Conservation (phyloP, 768 basidiomycete genomes). For the Boletus reticulatus region DNA sequence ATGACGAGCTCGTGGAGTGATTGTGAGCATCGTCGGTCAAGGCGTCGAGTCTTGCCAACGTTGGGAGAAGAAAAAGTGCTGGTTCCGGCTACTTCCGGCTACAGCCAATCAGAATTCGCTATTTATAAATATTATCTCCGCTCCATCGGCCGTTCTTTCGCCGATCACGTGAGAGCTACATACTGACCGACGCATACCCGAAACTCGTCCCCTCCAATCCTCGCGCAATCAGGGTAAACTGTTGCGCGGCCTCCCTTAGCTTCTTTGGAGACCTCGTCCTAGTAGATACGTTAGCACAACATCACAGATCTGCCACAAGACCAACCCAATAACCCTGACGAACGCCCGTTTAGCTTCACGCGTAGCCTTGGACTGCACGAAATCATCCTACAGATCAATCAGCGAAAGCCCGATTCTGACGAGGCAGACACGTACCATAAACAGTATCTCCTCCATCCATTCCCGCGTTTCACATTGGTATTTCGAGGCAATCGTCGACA, state of each 20-base stretch:
- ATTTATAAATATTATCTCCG: conserved; percentile 16
- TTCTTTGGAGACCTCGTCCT: conserved; percentile 72
- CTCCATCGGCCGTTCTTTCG: conserved; percentile 6
- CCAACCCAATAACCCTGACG: conserved; percentile 64
- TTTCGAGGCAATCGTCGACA: conserved; percentile 64
- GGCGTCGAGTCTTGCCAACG: conserved; percentile 9
- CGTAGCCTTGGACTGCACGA: conserved; percentile 70
- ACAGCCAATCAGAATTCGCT: conserved; percentile 19
- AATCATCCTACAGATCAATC: conserved; percentile 53
- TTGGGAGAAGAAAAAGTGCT: conserved; percentile 11
- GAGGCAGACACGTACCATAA: conserved; percentile 44
- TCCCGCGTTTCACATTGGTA: conserved; percentile 50
- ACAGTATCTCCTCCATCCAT: conserved; percentile 76
- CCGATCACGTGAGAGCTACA: conserved; percentile 32
- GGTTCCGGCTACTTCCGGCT: conserved; percentile 24
- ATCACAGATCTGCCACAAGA: background rate
- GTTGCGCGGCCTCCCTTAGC: conserved; percentile 81
- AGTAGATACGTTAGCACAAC: background rate
- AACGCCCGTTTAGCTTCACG: conserved; percentile 77
- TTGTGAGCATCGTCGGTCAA: conserved; percentile 59
- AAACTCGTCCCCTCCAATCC: conserved; percentile 85
- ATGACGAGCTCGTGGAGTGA: conserved; percentile 52
- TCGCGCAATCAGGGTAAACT: conserved; percentile 82
- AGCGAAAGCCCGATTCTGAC: background rate
- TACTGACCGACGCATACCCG: conserved; percentile 70